A percentile compares a stretch with the other conserved stretches of the same genome.
These are phyloP conservation scores for Penicillium subrubescens DNA, from an alignment of 495 filamentous ascomycete species.

Conservation along the genomic window DNA sequence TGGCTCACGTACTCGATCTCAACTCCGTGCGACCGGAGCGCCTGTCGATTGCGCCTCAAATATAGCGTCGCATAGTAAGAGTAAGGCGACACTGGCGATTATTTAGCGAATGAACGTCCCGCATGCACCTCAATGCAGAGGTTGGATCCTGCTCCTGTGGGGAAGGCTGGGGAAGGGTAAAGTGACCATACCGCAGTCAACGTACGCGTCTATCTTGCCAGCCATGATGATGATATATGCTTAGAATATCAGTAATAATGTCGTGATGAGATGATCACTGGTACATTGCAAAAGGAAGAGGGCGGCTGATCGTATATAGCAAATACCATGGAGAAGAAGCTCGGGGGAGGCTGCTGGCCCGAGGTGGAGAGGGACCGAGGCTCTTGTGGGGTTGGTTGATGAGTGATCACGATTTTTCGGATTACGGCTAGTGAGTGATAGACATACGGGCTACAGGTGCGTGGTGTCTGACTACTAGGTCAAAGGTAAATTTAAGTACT, in stretches of 20 bases:
- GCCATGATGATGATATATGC: slow-evolving; percentile 15
- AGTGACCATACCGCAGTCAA: slow-evolving; percentile 30
- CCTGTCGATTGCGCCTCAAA: slow-evolving; percentile 54
- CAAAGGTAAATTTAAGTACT: no score
- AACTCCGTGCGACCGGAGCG: slow-evolving; percentile 58
- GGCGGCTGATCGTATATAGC: slow-evolving; percentile 18
- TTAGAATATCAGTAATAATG: neutral
- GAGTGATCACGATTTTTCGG: slow-evolving; percentile 26
- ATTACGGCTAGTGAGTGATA: neutral
- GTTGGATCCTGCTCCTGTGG: neutral
- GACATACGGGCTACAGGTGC: neutral
- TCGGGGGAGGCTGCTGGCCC: slow-evolving; percentile 10
- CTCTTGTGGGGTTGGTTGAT: slow-evolving; percentile 28
- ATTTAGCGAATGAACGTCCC: slow-evolving; percentile 1
- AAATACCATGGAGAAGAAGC: slow-evolving; percentile 5
- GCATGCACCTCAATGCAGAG: neutral
- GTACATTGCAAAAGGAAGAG: neutral
- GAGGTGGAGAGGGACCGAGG: slow-evolving; percentile 33
- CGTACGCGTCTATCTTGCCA: slow-evolving; percentile 32
- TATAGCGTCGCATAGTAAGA: slow-evolving; percentile 65
- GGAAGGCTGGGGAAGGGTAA: neutral
- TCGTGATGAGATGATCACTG: slow-evolving; percentile 11
- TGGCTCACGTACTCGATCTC: slow-evolving; percentile 58
- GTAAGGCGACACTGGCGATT: slow-evolving; percentile 64
- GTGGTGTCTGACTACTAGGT: no score